Base-by-base conservation (phyloP, 768 basidiomycete species). In the Paxillus ammoniavirescens region DNA sequence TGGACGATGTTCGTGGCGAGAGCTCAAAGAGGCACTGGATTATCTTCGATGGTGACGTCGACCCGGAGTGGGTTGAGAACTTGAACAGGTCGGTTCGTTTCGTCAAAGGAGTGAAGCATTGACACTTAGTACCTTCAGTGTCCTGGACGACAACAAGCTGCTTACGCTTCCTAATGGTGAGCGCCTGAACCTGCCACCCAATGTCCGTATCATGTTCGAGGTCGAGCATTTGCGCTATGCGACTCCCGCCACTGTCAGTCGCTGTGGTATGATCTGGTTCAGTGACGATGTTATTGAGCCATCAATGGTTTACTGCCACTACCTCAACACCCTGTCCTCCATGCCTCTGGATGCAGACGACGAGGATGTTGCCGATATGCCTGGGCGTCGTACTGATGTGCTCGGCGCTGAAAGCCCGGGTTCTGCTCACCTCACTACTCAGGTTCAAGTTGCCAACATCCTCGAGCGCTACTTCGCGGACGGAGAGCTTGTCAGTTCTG, bases 221-320 rank as follows among this genome's bases (percentile, higher is more conserved):
- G 97, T 98, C 52, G 97, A 98, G 68, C 93, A 97, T 69, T 82
- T 99, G 60, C 89, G 87, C 63, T 99, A 96, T 69, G 97, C 97
- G 0, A 99, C 97, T 4, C 84, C 90, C 50, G 97, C 97, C 14
- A 99, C 97, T 26, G 97, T 99, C 78, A 97, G 93, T 83, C 95
- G 97, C 52, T 99, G 97, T 65, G 97, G 97, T 68, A 99, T 99
- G 97, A 96, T 99, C 62, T 99, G 97, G 97, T 99, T 99, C 76
- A 98, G 94, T 67, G 94, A 98, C 54, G 94, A 98, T 59, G 86
- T 97, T 45, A 84, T 99, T 26, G 88, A 92, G 58, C 86, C 94
- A 6, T 74, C 79, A 1, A 98, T 98, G 97, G 82, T 97, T 15
- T 97, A 90, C 70, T 84, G 82, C 48, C 82, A 98, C 66, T 96